Conservation (phyloP, 2,329 filamentous ascomycete genomes). For the Trichoderma oligosporum region DNA sequence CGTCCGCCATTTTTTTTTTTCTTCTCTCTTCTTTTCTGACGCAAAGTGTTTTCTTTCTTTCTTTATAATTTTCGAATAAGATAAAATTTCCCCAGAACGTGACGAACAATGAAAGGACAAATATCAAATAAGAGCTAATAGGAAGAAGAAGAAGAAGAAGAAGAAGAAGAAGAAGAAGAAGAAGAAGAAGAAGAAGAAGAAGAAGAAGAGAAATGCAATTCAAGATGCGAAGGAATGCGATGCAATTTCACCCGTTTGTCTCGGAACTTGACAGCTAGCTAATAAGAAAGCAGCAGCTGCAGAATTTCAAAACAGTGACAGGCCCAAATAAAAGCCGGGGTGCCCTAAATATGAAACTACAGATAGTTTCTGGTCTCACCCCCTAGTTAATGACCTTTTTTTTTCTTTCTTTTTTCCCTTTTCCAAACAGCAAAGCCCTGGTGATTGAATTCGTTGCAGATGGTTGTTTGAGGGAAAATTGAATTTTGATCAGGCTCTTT, state of each 20-base stretch:
- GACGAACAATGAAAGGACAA: not conserved
- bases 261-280: slow-evolving; percentile 17
- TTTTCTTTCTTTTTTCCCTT: not conserved
- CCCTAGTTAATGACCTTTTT: slow-evolving; percentile 1
- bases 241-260: slow-evolving; percentile 6
- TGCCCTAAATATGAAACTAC: slow-evolving; percentile 11
- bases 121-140: not conserved
- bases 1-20: slow-evolving; percentile 51
- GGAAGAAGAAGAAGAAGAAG: not conserved
- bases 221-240: slow-evolving; percentile 6
- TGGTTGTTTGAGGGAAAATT: slow-evolving; percentile 9
- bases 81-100: not conserved
- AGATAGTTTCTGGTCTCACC: slow-evolving; percentile 11
- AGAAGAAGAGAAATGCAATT: not conserved
- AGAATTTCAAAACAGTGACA: slow-evolving; percentile 13
- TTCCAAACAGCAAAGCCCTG: not conserved
- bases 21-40: not conserved
- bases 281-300: slow-evolving; percentile 3
- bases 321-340: slow-evolving; percentile 1
- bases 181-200: not conserved
- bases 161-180: not conserved
- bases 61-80: not conserved
- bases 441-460: slow-evolving; percentile 4
- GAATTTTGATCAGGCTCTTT: not conserved
- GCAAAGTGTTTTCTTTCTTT: not conserved